phyloP scores from a whole-genome alignment of 257 asterid genomes.

The Nyctanthes arbortristis region DNA sequence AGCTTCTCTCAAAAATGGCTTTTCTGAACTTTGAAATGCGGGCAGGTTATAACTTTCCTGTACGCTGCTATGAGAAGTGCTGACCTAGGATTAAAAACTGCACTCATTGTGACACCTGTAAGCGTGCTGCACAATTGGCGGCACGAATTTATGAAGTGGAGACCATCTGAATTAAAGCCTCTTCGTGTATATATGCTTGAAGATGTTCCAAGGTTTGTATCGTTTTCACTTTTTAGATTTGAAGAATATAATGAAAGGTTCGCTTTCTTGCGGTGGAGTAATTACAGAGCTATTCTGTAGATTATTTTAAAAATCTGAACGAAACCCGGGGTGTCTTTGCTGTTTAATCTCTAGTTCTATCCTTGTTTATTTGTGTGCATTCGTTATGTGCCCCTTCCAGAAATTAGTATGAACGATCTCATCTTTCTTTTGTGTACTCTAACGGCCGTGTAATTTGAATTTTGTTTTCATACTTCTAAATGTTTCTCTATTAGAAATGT shows the following conservation, averaged over 20 bases:
- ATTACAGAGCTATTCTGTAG: constrained; percentile 4
- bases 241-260: constrained; percentile 6
- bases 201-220: constrained; percentile 81
- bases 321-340: neutral
- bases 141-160: constrained; percentile 85
- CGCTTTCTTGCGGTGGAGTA: constrained; percentile 5
- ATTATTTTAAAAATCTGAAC: constrained; percentile 11
- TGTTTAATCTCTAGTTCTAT: constrained; percentile 15
- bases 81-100: constrained; percentile 84
- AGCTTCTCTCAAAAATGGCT: constrained; percentile 14
- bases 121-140: constrained; percentile 98
- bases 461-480: constrained; percentile 11
- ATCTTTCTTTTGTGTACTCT: constrained; percentile 13
- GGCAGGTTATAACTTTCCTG: constrained; percentile 86
- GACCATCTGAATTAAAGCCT: constrained; percentile 89
- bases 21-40: constrained; percentile 23
- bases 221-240: constrained; percentile 10
- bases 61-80: constrained; percentile 90
- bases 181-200: constrained; percentile 89
- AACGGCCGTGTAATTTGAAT: constrained; percentile 1
- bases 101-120: constrained; percentile 89
- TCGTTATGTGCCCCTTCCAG: neutral
- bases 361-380: constrained; percentile 7
- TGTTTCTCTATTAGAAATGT: neutral
- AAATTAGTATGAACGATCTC: neutral